These are phyloP conservation scores for Wickerhamiella vanderwaltii DNA, from an alignment of 805 yeast genomes.

Conservation along the genomic window DNA sequence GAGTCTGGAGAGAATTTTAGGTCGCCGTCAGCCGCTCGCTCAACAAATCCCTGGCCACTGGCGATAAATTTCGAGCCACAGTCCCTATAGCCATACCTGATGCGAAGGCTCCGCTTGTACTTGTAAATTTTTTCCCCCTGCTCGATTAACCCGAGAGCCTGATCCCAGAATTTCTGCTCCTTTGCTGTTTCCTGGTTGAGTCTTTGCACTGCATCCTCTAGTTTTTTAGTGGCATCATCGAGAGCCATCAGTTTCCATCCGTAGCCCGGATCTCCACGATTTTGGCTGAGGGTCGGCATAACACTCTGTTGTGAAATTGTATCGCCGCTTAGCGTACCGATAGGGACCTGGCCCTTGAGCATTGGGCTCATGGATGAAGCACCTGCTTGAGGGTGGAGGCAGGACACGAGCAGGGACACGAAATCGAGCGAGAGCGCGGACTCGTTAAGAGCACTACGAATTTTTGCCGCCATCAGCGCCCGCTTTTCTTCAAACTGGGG, in stretches of 20 bases:
- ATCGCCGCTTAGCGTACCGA: conserved; percentile 17
- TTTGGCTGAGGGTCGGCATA: conserved; percentile 1
- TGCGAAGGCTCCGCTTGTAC: conserved; percentile 51
- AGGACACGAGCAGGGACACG: conserved; percentile 68
- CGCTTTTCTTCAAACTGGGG: conserved; percentile 21
- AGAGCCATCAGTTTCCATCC: conserved; percentile 83
- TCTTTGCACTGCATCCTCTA: conserved; percentile 40
- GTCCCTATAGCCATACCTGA: conserved; percentile 84
- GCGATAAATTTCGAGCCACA: conserved; percentile 71
- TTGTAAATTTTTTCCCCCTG: conserved; percentile 55
- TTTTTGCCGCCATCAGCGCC: conserved; percentile 19
- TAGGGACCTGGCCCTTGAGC: conserved; percentile 20
- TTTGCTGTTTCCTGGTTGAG: conserved; percentile 42
- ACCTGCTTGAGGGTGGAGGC: conserved; percentile 75
- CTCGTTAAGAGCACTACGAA: conserved; percentile 64
- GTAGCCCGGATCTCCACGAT: conserved; percentile 33
- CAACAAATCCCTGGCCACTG: conserved; percentile 50
- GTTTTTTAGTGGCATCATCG: conserved; percentile 38
- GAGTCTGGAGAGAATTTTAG: conserved; percentile 32
- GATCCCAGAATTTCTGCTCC: conserved; percentile 62
- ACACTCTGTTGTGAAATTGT: neutral
- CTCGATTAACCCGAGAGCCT: conserved; percentile 31
- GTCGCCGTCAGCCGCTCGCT: conserved; percentile 32
- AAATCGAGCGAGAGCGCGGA: conserved; percentile 80
- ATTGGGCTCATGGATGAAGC: conserved; percentile 56